Base-by-base conservation (phyloP, 306 rosid genomes). In the Canavalia ensiformis region DNA sequence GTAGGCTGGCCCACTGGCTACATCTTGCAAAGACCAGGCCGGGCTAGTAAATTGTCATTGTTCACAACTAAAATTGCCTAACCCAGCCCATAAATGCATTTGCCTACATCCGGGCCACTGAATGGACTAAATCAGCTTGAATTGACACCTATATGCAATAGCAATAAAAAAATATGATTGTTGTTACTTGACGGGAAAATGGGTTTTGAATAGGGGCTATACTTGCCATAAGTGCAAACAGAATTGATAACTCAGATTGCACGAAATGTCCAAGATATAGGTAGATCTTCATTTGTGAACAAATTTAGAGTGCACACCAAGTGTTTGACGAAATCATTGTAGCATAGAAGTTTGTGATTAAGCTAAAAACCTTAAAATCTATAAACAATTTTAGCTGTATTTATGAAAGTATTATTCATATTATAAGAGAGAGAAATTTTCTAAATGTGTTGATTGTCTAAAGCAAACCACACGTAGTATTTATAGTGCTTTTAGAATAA, bases 211-310 rank as follows among this genome's bases (percentile, higher is more conserved):
- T 3, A 2, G 45, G 12, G 12, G 30, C 9, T 34, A 13, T 63
- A 44, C 66, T n/a, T 31, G 12, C 68, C 44, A 35, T 63, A 46
- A 9, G 45, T 63, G 46, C 68, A 11, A 63, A 29, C 35, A 29
- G 66, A 63, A 60, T 33, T 60, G 67, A 60, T 60, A 60, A 60
- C 34, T 34, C 7, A 34, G 45, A 10, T 42, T 59, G 45, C 45
- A 62, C 0, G 44, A 18, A 18, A 18, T 18, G 25, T 18, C 25
- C 25, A 18, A 18, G 25, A 41, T 65, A 13, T 65, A 39, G 49
- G 12, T 65, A 8, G 31, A 42, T 41, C 13, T 41, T 44, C 33
- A 18, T 7, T 37, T 1, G 4, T 41, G 50, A 33, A 41, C 18
- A 33, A 7, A 34, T 66, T 39, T 0, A 7, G 12, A 18, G 72